Conservation (phyloP, 768 basidiomycete genomes). For the Russula ochroleuca region DNA sequence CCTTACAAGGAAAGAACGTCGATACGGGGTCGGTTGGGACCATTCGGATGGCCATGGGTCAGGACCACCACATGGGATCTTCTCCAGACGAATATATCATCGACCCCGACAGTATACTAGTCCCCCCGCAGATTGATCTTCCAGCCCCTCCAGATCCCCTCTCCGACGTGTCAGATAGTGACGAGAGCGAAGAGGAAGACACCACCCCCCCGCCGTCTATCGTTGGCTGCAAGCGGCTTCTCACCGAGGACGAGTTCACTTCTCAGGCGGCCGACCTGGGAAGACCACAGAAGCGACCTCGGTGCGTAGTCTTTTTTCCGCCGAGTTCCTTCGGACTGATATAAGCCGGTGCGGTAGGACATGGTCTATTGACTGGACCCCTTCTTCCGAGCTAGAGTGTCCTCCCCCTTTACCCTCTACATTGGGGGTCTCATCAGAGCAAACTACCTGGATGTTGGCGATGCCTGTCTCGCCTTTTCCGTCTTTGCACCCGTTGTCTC, state of each 20-base stretch:
- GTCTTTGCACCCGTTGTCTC: background rate
- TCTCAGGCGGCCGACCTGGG: background rate
- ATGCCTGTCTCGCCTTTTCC: background rate
- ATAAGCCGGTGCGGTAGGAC: background rate
- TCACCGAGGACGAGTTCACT: background rate
- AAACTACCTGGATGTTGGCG: background rate
- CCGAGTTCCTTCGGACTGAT: background rate
- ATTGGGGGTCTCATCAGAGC: background rate
- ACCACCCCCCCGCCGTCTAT: constrained; percentile 17
- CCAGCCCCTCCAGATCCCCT: background rate
- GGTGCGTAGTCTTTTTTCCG: background rate
- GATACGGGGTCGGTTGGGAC: background rate
- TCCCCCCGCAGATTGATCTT: background rate
- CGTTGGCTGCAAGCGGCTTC: constrained; percentile 18
- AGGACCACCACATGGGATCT: background rate
- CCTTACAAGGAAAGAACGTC: background rate
- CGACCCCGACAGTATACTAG: background rate
- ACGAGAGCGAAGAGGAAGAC: constrained; percentile 17
- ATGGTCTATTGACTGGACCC: background rate
- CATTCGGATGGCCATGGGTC: background rate
- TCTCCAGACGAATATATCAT: background rate
- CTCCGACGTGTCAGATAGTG: background rate
- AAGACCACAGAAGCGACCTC: constrained; percentile 9
- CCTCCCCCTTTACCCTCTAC: background rate
- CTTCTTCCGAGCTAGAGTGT: background rate